phyloP scores from a whole-genome alignment of 257 asterid genomes.

The Primulina tabacum region DNA sequence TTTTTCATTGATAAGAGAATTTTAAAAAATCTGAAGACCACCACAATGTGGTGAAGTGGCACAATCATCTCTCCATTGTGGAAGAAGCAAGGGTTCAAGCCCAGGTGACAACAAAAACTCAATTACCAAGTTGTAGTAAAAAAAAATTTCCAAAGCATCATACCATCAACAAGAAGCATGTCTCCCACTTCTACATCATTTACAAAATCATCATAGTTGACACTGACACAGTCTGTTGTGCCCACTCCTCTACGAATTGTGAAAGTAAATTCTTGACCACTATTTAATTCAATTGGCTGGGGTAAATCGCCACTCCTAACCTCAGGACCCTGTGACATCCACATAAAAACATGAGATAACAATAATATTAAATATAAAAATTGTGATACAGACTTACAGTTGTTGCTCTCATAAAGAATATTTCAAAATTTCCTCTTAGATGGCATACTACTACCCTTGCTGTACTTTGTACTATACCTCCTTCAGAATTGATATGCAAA shows the following conservation, averaged over 20 bases:
- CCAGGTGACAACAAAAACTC: conserved; percentile 10
- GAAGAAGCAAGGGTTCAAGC: not conserved
- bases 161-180: conserved; percentile 98
- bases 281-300: conserved; percentile 65
- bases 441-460: not conserved
- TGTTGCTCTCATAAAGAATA: not conserved
- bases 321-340: conserved; percentile 88
- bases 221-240: conserved; percentile 85
- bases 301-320: conserved; percentile 99
- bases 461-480: not conserved
- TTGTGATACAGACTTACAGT: not conserved
- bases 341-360: conserved; percentile 21
- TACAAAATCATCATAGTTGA: conserved; percentile 96
- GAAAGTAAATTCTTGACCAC: conserved; percentile 95
- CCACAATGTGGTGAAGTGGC: too few relatives aligned
- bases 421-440: not conserved
- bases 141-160: conserved; percentile 8
- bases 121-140: not conserved
- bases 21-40: too few relatives aligned
- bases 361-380: too few relatives aligned
- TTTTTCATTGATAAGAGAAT: not conserved
- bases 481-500: not conserved
- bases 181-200: conserved; percentile 94
- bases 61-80: not conserved
- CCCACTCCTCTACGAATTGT: conserved; percentile 97